Base-by-base conservation (phyloP, 768 basidiomycete genomes). In the Kwoniella europaea region DNA sequence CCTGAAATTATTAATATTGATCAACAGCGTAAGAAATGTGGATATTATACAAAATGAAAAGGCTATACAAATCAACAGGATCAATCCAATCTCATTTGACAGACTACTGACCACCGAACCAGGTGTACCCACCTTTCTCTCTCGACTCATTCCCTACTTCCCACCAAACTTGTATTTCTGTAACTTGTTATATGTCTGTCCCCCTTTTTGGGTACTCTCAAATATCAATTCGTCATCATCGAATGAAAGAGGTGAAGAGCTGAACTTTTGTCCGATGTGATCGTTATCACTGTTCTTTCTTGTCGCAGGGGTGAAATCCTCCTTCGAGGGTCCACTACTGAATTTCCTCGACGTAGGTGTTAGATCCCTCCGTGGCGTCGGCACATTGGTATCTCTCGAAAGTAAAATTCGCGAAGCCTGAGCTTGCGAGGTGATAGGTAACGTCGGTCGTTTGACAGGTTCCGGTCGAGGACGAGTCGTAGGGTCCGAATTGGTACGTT, bases 151-250 rank as follows among this genome's bases (percentile, higher is more conserved):
- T 27, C 5, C 35, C 35, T 35, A 35, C 56, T 67, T 59, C 16
- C 67, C 55, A 18, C 46, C 42, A 35, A 71, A 65, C 35, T 50
- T 65, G 54, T 65, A 71, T 63, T 62, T 65, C 27, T 65, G 24
- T 59, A 71, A 56, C 29, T 65, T 70, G 27, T 16, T 50, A 50
- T 61, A 63, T 3, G 44, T 65, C 43, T 61, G 60, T 10, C 67
- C 67, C 22, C 67, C 67, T 0, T 27, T 16, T 57, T 58, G 61
- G 12, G 54, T 58, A 55, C 61, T 54, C 15, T 53, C 67, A 35
- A 61, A 59, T 24, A 43, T 46, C 16, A 44, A 24, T 35, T 57
- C 63, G 13, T 20, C 27, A 35, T 22, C 13, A 56, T 43, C 42
- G 13, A 15, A 24, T 1, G 57, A 59, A n/a, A 67, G 16, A 10